phyloP scores from a whole-genome alignment of 352 stramenopile genomes.

The Phytophthora sp. region DNA sequence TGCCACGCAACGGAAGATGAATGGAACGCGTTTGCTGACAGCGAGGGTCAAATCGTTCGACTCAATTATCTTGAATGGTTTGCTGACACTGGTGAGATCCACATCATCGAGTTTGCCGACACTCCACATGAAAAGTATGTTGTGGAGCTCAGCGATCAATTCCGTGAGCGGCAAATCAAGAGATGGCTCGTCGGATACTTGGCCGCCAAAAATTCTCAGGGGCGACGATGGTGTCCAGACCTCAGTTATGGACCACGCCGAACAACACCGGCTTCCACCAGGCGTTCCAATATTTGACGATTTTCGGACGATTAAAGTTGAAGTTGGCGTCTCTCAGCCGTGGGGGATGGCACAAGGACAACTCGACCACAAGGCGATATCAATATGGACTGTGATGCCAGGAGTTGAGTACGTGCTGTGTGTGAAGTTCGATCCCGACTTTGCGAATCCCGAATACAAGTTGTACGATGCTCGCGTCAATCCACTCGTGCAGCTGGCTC shows the following conservation, averaged over 20 bases:
- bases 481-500: slow-evolving; percentile 33
- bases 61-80: no score
- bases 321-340: slow-evolving; percentile 38
- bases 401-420: slow-evolving; percentile 45
- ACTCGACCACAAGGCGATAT: slow-evolving; percentile 7
- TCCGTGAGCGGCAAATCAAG: no score
- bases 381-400: slow-evolving; percentile 33
- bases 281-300: slow-evolving; percentile 40
- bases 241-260: slow-evolving; percentile 33
- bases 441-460: slow-evolving; percentile 38
- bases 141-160: no score
- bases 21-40: no score
- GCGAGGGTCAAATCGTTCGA: no score
- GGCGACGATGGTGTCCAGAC: slow-evolving; percentile 25
- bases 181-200: no score
- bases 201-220: slow-evolving; percentile 39
- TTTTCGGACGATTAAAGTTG: slow-evolving; percentile 42
- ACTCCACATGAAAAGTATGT: no score
- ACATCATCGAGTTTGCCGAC: no score
- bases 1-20: no score
- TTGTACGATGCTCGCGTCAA: slow-evolving; percentile 36
- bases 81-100: no score
- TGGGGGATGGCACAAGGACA: slow-evolving; percentile 39
- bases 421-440: slow-evolving; percentile 39
- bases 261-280: slow-evolving; percentile 35